Conservation (phyloP, 2,329 filamentous ascomycete genomes). For the Pyrenochaeta sp. region DNA sequence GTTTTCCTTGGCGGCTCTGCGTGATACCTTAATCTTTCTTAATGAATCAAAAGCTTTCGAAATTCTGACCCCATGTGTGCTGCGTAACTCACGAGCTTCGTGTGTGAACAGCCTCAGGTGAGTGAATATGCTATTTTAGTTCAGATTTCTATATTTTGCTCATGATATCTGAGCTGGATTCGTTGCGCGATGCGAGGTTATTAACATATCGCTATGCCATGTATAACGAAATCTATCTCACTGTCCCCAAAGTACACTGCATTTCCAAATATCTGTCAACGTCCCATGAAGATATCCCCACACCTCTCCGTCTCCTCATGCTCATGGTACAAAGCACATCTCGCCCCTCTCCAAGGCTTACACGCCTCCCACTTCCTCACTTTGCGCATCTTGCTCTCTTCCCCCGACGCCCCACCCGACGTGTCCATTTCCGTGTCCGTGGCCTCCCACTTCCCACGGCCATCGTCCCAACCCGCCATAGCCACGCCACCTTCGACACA, state of each 20-base stretch:
- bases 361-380: conserved; percentile 42
- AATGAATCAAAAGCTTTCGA: conserved; percentile 16
- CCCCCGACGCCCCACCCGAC: conserved; percentile 31
- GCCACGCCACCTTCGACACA: conserved; percentile 47
- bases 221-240: neutral
- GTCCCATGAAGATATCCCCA: conserved; percentile 40
- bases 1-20: conserved; percentile 7
- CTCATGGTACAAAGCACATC: conserved; percentile 49
- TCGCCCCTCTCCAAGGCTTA: conserved; percentile 47
- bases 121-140: too few species aligned
- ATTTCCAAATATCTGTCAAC: conserved; percentile 17
- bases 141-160: too few species aligned
- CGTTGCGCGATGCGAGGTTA: too few species aligned
- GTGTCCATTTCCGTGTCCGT: conserved; percentile 15
- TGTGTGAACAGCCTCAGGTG: too few species aligned
- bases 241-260: too few species aligned
- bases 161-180: too few species aligned
- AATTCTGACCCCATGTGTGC: too few species aligned
- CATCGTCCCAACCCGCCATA: conserved; percentile 42
- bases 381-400: conserved; percentile 31
- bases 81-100: too few species aligned
- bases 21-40: conserved; percentile 12
- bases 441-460: conserved; percentile 22
- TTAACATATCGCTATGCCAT: conserved; percentile 4
- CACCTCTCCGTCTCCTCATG: conserved; percentile 47